These are phyloP conservation scores for Albugo candida DNA, from an alignment of 352 stramenopile genomes.

Conservation along the genomic window DNA sequence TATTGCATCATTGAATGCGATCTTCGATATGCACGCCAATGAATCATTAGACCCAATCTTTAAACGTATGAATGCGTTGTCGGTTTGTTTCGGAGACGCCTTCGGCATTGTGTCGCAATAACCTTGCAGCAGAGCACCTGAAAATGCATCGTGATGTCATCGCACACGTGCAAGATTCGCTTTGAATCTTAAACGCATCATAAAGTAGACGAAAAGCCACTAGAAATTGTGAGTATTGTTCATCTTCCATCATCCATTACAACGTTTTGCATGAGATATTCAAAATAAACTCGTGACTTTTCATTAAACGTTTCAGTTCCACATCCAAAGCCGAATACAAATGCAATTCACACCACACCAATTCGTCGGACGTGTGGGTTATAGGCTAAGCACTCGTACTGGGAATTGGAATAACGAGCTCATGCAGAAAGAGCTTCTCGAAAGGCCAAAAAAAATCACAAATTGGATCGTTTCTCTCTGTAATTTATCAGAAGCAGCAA, in stretches of 20 bases:
- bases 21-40: conserved; percentile 79
- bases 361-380: conserved; percentile 62
- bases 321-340: not conserved
- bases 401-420: conserved; percentile 82
- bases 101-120: conserved; percentile 33
- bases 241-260: no score
- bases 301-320: no score
- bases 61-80: conserved; percentile 30
- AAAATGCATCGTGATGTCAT: conserved; percentile 55
- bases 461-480: conserved; percentile 60
- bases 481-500: conserved; percentile 56
- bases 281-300: no score
- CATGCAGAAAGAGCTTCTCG: conserved; percentile 77
- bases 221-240: no score
- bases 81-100: conserved; percentile 38
- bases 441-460: conserved; percentile 71
- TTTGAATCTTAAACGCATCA: conserved; percentile 74
- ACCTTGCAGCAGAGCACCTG: conserved; percentile 61
- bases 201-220: conserved; percentile 85
- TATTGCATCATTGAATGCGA: conserved; percentile 61
- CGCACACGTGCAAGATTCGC: conserved; percentile 71
- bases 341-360: conserved; percentile 85
- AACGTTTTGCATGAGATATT: no score
- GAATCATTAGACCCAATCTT: conserved; percentile 59
- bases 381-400: conserved; percentile 58